Evolutionary conservation across 1,139 yeast species (phyloP).

Genomic region (Pichia sp.): DNA sequence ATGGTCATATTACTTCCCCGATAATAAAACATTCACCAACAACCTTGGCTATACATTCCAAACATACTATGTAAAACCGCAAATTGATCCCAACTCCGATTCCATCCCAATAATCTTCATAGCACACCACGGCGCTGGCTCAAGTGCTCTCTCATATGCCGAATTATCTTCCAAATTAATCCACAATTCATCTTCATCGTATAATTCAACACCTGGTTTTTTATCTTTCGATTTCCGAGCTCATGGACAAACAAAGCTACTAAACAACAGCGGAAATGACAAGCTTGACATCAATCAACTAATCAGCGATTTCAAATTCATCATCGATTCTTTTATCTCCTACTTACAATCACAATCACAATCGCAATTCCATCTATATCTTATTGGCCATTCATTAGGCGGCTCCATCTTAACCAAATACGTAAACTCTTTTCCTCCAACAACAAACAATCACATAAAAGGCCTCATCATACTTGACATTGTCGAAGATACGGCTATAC

Average conservation of each 20-base stretch:
- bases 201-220: slow-evolving; percentile 42
- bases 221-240: slow-evolving; percentile 77
- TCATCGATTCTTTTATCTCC: slow-evolving; percentile 30
- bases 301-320: slow-evolving; percentile 47
- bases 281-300: slow-evolving; percentile 42
- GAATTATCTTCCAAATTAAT: slow-evolving; percentile 35
- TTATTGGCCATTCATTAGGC: slow-evolving; percentile 90
- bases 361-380: slow-evolving; percentile 31
- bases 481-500: slow-evolving; percentile 86
- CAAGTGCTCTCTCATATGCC: slow-evolving; percentile 75
- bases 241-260: slow-evolving; percentile 53
- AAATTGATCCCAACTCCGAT: slow-evolving; percentile 10
- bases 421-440: no score
- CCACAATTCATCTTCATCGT: slow-evolving; percentile 18
- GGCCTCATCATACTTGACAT: slow-evolving; percentile 84
- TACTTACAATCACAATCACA: slow-evolving; percentile 16
- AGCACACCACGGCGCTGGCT: slow-evolving; percentile 94
- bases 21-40: slow-evolving; percentile 4
- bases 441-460: slow-evolving; percentile 27
- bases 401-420: slow-evolving; percentile 69
- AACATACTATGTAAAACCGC: slow-evolving; percentile 58
- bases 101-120: slow-evolving; percentile 51
- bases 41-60: slow-evolving; percentile 35
- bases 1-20: slow-evolving; percentile 3
- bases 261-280: slow-evolving; percentile 26